Conservation (phyloP, 2,329 filamentous ascomycete species). For the Bipolaris sorokiniana region DNA sequence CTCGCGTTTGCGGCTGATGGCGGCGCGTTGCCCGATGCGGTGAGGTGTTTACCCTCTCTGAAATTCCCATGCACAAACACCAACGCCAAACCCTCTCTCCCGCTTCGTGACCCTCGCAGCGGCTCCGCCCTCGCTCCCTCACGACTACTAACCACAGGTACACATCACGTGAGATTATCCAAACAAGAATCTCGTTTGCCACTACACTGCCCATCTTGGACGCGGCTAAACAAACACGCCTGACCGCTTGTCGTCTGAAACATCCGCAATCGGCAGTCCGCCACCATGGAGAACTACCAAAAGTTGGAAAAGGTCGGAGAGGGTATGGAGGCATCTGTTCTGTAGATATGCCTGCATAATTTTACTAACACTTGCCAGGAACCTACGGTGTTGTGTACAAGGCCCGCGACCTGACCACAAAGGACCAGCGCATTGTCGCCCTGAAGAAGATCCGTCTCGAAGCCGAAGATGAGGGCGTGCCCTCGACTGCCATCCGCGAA, state of each 20-base stretch:
- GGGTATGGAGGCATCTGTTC: conserved; percentile 61
- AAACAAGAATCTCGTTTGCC: background rate
- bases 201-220: background rate
- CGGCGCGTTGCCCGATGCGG: conserved; percentile 28
- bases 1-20: conserved; percentile 32
- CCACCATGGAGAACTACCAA: conserved; percentile 89
- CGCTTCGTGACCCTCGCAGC: conserved; percentile 18
- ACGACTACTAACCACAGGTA: conserved; percentile 39
- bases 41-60: conserved; percentile 30
- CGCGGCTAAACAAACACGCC: conserved; percentile 13
- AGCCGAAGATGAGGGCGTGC: conserved; percentile 92
- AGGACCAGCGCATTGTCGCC: conserved; percentile 80
- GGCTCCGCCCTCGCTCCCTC: conserved; percentile 9
- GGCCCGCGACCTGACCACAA: conserved; percentile 81
- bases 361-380: conserved; percentile 60
- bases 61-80: conserved; percentile 36
- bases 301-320: conserved; percentile 97
- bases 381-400: conserved; percentile 97
- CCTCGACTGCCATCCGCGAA: conserved; percentile 90
- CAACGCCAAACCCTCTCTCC: conserved; percentile 16
- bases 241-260: conserved; percentile 32
- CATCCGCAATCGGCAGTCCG: conserved; percentile 16
- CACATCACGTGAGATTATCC: conserved; percentile 5
- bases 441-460: conserved; percentile 96
- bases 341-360: background rate